A percentile compares a stretch with the other conserved stretches of the same genome.
These are phyloP conservation scores for Conoideocrella luteorostrata DNA, from an alignment of 2,329 filamentous ascomycete genomes.

Conservation along the genomic window DNA sequence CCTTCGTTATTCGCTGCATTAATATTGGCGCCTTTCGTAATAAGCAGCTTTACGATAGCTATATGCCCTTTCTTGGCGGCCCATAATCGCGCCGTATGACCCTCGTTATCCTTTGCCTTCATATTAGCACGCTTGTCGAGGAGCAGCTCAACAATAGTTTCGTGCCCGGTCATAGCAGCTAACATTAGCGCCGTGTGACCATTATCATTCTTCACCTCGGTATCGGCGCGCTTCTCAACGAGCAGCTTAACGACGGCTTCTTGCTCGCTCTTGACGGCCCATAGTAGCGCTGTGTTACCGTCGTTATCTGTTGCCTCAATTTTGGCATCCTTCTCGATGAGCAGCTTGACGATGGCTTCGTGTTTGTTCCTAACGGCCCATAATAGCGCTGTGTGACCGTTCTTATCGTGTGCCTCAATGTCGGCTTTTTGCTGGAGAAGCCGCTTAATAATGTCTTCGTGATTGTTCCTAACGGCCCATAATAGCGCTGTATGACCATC, in stretches of 20 bases:
- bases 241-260: conserved; percentile 6
- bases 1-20: no score
- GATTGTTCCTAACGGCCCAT: neutral
- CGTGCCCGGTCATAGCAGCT: conserved; percentile 8
- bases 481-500: neutral
- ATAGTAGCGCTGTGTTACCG: neutral
- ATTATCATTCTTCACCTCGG: conserved; percentile 4
- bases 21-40: no score
- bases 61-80: neutral
- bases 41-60: conserved; percentile 1
- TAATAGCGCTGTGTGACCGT: no score
- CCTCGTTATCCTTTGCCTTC: neutral
- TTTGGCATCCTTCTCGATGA: no score
- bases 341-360: no score
- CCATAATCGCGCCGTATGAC: neutral
- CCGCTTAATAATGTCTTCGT: no score
- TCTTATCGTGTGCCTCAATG: no score
- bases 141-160: conserved; percentile 8
- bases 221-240: neutral
- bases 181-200: conserved; percentile 5
- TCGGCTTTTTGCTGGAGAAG: no score
- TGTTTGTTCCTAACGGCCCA: no score
- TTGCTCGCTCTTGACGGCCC: conserved; percentile 7
- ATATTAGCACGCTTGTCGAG: conserved; percentile 7
- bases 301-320: no score